Evolutionary conservation across 164 flowering plant species (phyloP).

Genomic region (Aristolochia californica): DNA sequence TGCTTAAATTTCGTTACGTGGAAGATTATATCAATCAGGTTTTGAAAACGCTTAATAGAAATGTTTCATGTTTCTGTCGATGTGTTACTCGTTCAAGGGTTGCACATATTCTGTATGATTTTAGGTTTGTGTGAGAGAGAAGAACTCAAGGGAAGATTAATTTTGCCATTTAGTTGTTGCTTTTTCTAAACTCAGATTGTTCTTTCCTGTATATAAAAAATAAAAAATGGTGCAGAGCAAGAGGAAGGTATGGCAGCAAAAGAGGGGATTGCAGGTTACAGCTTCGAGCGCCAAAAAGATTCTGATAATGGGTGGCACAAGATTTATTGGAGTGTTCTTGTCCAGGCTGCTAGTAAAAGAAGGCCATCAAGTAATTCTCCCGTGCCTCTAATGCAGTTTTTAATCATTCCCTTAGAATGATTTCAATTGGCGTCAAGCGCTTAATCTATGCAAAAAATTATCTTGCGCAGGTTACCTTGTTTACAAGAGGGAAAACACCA

Average conservation of each 20-base stretch:
- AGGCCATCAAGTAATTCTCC: constrained; percentile 60
- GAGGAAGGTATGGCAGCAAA: constrained; percentile 41
- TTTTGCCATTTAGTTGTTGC: neutral
- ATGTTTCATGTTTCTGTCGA: neutral
- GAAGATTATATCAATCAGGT: too few species aligned
- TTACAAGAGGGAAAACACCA: constrained; percentile 94
- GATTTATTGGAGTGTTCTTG: constrained; percentile 87
- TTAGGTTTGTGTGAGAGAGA: neutral
- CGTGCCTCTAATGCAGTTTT: neutral
- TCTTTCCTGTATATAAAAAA: neutral
- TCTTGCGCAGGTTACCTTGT: constrained; percentile 57
- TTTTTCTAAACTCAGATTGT: neutral
- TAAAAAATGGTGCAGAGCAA: constrained; percentile 30
- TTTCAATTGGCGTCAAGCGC: neutral
- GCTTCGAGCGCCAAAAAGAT: constrained; percentile 78
- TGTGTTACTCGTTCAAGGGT: neutral
- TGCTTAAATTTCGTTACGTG: too few species aligned
- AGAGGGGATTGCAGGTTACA: constrained; percentile 48
- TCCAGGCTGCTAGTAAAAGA: constrained; percentile 85
- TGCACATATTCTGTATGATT: neutral
- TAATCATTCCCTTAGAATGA: neutral
- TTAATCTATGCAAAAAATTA: neutral
- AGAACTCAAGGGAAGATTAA: neutral
- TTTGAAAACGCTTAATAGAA: too few species aligned
- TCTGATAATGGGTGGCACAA: constrained; percentile 96